Evolutionary conservation across 306 rosid species (phyloP).

Genomic region (Morella rubra): DNA sequence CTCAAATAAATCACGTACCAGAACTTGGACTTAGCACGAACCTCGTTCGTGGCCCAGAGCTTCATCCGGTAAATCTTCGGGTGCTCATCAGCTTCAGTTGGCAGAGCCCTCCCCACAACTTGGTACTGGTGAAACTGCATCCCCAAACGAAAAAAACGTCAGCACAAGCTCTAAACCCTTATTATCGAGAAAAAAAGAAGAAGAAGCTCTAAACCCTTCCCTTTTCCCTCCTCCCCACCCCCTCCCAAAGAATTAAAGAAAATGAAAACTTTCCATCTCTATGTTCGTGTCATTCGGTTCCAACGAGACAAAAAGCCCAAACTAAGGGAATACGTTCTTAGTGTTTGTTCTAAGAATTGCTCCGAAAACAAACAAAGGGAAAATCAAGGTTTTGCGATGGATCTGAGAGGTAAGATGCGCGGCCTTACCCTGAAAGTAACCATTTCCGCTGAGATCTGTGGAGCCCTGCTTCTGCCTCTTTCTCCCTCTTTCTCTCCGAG

Average conservation of each 20-base stretch:
- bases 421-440: constrained; percentile 56
- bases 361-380: background rate
- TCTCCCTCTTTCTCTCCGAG: constrained; percentile 2
- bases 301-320: background rate
- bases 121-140: constrained; percentile 87
- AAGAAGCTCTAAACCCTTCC: background rate
- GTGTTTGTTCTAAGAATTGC: background rate
- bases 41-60: constrained; percentile 94
- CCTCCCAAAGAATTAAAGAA: background rate
- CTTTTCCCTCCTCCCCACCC: background rate
- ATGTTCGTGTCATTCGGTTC: background rate
- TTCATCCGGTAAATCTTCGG: constrained; percentile 92
- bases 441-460: constrained; percentile 40
- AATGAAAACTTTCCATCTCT: background rate
- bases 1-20: constrained; percentile 47
- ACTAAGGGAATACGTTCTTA: background rate
- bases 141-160: constrained; percentile 4
- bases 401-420: background rate
- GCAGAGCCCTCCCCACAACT: constrained; percentile 90
- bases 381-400: background rate
- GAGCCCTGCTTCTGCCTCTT: constrained; percentile 9
- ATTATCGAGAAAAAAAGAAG: too few species aligned
- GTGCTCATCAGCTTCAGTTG: constrained; percentile 66
- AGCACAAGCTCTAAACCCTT: background rate
- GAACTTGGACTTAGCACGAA: constrained; percentile 93